phyloP scores from a whole-genome alignment of 257 asterid genomes.

The Linaria vulgaris region DNA sequence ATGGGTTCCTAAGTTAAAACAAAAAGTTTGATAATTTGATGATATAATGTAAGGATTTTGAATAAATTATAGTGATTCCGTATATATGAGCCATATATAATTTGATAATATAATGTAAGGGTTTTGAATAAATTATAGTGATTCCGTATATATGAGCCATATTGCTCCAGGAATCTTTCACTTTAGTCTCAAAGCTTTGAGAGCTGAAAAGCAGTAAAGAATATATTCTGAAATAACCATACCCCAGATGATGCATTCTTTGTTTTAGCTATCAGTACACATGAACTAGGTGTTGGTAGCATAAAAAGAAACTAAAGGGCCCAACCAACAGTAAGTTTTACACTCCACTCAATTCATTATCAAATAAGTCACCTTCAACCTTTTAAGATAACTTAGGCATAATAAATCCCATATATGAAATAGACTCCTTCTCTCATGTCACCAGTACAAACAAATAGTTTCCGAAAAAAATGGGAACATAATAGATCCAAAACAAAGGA shows the following conservation, averaged over 20 bases:
- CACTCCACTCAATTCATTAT: conserved; percentile 23
- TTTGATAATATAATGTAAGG: too few relatives aligned
- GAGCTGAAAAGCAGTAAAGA: conserved; percentile 30
- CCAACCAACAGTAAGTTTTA: conserved; percentile 23
- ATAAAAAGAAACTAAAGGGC: conserved; percentile 20
- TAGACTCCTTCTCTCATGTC: conserved; percentile 16
- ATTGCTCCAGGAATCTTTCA: conserved; percentile 30
- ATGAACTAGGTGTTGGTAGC: neutral
- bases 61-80: conserved; percentile 2
- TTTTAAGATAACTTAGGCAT: conserved; percentile 3
- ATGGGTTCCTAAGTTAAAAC: neutral
- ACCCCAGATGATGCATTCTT: conserved; percentile 16
- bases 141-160: conserved; percentile 25
- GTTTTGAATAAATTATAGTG: neutral
- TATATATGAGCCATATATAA: conserved; percentile 26
- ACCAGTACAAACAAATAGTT: conserved; percentile 3
- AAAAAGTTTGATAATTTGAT: neutral
- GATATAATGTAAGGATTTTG: conserved; percentile 1
- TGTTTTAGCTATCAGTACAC: conserved; percentile 18
- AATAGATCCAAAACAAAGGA: neutral
- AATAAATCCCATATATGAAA: conserved; percentile 14
- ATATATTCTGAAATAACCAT: conserved; percentile 27
- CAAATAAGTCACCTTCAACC: conserved; percentile 4
- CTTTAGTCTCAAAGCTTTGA: conserved; percentile 26
- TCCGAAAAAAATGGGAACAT: neutral